phyloP scores from a whole-genome alignment of 116 monocot genomes.

The Iris pallida region DNA sequence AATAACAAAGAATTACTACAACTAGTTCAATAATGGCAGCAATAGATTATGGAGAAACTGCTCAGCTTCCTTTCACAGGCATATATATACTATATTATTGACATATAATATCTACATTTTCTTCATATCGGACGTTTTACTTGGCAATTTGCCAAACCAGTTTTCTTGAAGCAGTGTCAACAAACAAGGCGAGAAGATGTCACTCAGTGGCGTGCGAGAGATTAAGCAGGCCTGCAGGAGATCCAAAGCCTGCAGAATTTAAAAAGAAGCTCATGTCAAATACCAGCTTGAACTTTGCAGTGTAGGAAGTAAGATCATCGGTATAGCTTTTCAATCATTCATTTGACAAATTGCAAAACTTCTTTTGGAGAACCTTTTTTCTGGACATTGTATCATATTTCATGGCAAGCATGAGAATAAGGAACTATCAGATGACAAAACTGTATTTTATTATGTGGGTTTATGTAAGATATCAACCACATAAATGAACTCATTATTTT shows the following conservation, averaged over 20 bases:
- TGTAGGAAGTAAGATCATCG: neutral
- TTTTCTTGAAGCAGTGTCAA: constrained; percentile 11
- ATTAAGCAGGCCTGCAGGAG: constrained; percentile 18
- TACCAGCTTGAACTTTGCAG: neutral
- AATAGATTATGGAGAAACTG: too few species aligned
- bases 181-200: constrained; percentile 18
- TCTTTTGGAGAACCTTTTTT: neutral
- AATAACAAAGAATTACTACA: too few species aligned
- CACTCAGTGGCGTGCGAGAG: constrained; percentile 12
- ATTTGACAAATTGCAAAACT: neutral
- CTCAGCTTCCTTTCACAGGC: too few species aligned
- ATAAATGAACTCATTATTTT: too few species aligned
- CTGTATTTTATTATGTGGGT: too few species aligned
- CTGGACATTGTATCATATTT: neutral
- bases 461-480: too few species aligned
- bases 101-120: too few species aligned
- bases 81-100: too few species aligned
- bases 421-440: too few species aligned
- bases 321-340: neutral
- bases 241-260: constrained; percentile 20
- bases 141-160: constrained; percentile 10
- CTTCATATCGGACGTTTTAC: constrained; percentile 1
- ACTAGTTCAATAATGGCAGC: too few species aligned
- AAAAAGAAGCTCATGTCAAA: neutral
- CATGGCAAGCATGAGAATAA: too few species aligned